Evolutionary conservation across 257 asterid species (phyloP).

Genomic region (Ajuga chamaepitys): DNA sequence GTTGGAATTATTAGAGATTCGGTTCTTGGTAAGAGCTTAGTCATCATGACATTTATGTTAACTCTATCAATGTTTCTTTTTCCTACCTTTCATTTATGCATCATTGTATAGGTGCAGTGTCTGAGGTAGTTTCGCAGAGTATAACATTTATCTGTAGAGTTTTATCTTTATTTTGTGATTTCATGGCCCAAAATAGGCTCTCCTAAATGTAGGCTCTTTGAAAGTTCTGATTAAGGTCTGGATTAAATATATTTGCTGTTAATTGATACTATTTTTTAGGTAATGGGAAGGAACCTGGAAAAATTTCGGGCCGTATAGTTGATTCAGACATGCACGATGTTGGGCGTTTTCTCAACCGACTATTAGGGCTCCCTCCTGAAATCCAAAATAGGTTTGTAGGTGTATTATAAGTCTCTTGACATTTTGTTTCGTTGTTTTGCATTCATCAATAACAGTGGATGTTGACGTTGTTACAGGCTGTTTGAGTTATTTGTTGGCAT

Average conservation of each 20-base stretch:
- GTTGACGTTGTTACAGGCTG: conserved; percentile 56
- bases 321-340: conserved; percentile 98
- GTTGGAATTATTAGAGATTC: conserved; percentile 89
- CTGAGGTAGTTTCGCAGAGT: neutral
- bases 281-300: conserved; percentile 70
- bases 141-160: neutral
- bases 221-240: neutral
- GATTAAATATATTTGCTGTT: conserved; percentile 10
- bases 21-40: conserved; percentile 47
- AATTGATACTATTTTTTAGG: conserved; percentile 35
- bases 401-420: conserved; percentile 18
- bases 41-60: conserved; percentile 5
- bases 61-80: neutral
- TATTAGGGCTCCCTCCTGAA: conserved; percentile 88
- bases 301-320: conserved; percentile 69
- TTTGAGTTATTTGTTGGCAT: conserved; percentile 88
- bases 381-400: conserved; percentile 75
- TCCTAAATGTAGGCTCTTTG: neutral
- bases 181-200: neutral
- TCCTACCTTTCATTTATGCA: neutral
- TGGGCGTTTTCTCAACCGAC: conserved; percentile 93
- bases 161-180: conserved; percentile 5
- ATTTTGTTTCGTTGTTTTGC: neutral
- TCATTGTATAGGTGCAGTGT: neutral
- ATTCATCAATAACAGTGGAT: conserved; percentile 18